A percentile compares a stretch with the other conserved stretches of the same genome.
Evolutionary conservation across 2,329 filamentous ascomycete species (phyloP).

Genomic region (Paraphoma chrysanthemicola): DNA sequence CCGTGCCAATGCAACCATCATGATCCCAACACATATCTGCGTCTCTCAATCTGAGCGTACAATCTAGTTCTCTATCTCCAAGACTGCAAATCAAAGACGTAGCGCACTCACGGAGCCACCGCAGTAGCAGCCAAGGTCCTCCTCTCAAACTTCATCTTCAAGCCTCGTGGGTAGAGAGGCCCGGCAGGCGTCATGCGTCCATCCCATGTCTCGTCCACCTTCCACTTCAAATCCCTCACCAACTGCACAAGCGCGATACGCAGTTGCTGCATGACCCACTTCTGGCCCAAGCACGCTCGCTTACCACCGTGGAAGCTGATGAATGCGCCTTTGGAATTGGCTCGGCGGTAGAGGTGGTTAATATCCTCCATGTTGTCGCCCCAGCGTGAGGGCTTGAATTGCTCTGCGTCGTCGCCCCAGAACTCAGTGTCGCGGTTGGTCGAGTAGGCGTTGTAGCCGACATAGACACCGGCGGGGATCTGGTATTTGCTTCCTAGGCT

Average conservation of each 20-base stretch:
- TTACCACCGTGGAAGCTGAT: slow-evolving; percentile 53
- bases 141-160: slow-evolving; percentile 28
- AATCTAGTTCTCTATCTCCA: no score
- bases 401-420: slow-evolving; percentile 38
- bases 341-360: slow-evolving; percentile 43
- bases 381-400: slow-evolving; percentile 52
- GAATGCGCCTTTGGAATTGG: slow-evolving; percentile 48
- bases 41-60: neutral
- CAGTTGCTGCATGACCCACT: slow-evolving; percentile 50
- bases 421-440: slow-evolving; percentile 33
- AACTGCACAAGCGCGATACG: slow-evolving; percentile 43
- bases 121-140: slow-evolving; percentile 4
- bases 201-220: slow-evolving; percentile 33
- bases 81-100: no score
- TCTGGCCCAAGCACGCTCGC: slow-evolving; percentile 52
- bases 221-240: slow-evolving; percentile 30
- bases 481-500: slow-evolving; percentile 26
- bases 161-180: slow-evolving; percentile 23
- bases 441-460: slow-evolving; percentile 38
- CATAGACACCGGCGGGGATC: slow-evolving; percentile 28
- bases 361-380: slow-evolving; percentile 46
- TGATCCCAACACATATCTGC: neutral
- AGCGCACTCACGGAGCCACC: neutral
- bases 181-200: slow-evolving; percentile 37
- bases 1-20: slow-evolving; percentile 1